Evolutionary conservation across 768 basidiomycete species (phyloP), one percentile per base, ranked within the genome.

Genomic region (Kwoniella pini): DNA sequence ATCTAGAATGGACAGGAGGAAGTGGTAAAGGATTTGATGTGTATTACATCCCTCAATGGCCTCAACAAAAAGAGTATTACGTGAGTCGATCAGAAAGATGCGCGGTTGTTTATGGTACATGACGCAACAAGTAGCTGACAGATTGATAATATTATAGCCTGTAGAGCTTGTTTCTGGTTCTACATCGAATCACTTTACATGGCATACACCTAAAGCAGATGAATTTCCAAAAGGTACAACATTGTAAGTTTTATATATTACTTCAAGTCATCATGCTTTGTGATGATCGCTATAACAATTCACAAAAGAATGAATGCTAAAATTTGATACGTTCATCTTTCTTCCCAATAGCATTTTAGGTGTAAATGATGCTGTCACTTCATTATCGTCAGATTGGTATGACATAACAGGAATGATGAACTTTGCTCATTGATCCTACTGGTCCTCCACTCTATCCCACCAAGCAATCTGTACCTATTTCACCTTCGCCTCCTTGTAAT

Each of bases 31-130:
- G 62, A 10, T 64, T 50, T 27, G 64, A 61, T 49, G 57, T 65
- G 1, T 65, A 60, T 43, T 65, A 65, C 49, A 65, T 65, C 49
- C 64, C 64, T 1, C 59, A 65, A 36, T 65, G 64, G 64, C 58
- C 55, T 33, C 38, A 51, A 24, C 64, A 65, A 39, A 42, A 21
- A n/a, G 58, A 57, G 12, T 65, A 65, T 44, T 54, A 48, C 33
- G 64, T 65, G 54, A 50, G 64, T 60, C 4, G 17, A 28, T 31
- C 24, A 6, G 15, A 7, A 2, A 15, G 40, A 26, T 46, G 54
- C 22, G n/a, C 26, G 30, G 22, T 6, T 24, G 24, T 13, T 15
- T 46, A 15, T 10, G 9, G 11, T 6, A 43, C 19, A 11, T 43
- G 9, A 6, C 11, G 42, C n/a, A 6, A 6, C 19, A 36, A 36